Evolutionary conservation across 306 rosid species (phyloP), one percentile per base, ranked within the genome.

Genomic region (Vigna radiata): DNA sequence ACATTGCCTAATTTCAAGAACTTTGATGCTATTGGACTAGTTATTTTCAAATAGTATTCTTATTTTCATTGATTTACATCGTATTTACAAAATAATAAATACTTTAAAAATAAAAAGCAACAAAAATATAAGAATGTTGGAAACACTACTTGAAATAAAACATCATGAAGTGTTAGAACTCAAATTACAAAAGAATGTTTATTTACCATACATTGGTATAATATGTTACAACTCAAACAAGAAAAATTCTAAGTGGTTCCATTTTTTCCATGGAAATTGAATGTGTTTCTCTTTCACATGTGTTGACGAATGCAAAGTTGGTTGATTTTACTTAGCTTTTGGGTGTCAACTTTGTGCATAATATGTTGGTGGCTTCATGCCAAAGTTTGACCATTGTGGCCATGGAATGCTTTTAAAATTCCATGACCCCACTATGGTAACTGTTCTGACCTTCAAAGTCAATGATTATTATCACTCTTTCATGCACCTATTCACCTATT

Each of bases 371-470:
- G 37, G 37, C 31, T 54, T 53, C 14, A 14, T 18, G 54, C 27
- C 39, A 21, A 56, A 15, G 39, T 39, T 16, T 55, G 77, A 72
- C 67, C 43, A 36, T 4, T 4, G 27, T 25, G 21, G 76, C 66
- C 37, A 37, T 50, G 21, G 36, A 9, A 10, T 2, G 19, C 31
- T 52, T 54, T 13, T 43, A n/a, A 9, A 37, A 46, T 55, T 39
- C 41, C 25, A 56, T 23, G 41, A 56, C 25, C 36, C 64, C 53
- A 72, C 48, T 33, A 3, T 18, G 47, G 50, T 52, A 18, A 52
- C 33, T 53, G 3, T 54, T 36, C 18, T 58, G 55, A 12, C 46
- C 68, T 41, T 58, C n/a, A 69, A 73, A 73, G 58, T 59, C 78
- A 73, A 58, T 43, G 55, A 59, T 16, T 54, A 44, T 16, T 54